A percentile compares a stretch with the other conserved stretches of the same genome.
Evolutionary conservation across 495 filamentous ascomycete species (phyloP).

Genomic region (Acidomyces sp.): DNA sequence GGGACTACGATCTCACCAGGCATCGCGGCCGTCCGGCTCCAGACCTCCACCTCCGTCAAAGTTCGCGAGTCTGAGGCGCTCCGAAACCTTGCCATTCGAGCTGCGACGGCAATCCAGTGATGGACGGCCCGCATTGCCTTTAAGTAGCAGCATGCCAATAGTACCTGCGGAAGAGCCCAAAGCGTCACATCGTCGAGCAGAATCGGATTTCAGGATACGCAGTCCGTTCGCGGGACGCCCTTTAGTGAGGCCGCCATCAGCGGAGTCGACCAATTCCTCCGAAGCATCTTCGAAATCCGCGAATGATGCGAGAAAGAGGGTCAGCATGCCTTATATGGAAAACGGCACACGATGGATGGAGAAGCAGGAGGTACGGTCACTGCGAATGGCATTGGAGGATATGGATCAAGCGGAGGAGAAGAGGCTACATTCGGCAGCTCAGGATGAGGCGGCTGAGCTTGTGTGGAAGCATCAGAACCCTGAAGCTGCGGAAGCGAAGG

Average conservation of each 20-base stretch:
- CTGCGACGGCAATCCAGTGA: constrained; percentile 24
- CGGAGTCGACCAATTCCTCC: neutral
- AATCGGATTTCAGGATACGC: neutral
- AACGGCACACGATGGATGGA: constrained; percentile 72
- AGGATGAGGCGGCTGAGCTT: constrained; percentile 75
- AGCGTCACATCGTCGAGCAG: constrained; percentile 2
- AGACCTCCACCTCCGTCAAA: constrained; percentile 54
- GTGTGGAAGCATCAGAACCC: constrained; percentile 74
- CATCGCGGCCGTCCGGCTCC: constrained; percentile 50
- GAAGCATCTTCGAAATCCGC: neutral
- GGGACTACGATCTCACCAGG: constrained; percentile 17
- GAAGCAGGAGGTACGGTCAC: constrained; percentile 64
- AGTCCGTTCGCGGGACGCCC: constrained; percentile 8
- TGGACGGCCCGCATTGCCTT: constrained; percentile 14
- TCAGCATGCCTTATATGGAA: constrained; percentile 62
- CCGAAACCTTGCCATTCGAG: constrained; percentile 35
- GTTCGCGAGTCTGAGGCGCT: constrained; percentile 26
- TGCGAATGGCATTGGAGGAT: constrained; percentile 68
- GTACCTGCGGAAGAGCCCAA: constrained; percentile 4
- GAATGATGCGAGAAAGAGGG: constrained; percentile 31
- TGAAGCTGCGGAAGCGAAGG: constrained; percentile 39
- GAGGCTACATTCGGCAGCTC: constrained; percentile 58
- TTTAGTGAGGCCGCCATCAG: constrained; percentile 12
- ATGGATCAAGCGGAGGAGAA: constrained; percentile 62
- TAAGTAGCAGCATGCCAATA: constrained; percentile 13